Base-by-base conservation (phyloP, 306 rosid genomes). In the Prunus kanzakura region DNA sequence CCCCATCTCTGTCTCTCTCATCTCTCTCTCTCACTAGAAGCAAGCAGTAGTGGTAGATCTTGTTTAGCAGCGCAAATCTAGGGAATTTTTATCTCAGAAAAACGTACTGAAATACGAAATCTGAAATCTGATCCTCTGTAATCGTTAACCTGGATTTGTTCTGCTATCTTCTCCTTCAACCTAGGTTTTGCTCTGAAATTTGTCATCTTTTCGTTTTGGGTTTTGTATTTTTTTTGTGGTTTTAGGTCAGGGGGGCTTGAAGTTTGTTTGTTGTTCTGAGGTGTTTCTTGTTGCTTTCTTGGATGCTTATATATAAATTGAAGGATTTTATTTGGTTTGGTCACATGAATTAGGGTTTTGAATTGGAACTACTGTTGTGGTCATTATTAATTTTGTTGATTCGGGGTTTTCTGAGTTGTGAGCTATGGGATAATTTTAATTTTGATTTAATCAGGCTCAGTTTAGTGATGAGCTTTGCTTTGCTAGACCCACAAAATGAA, bases 61-160 rank as follows among this genome's bases (percentile, higher is more conserved):
- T 68, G 62, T 72, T 76, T 80, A 69, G 75, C 82, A 79, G 76
- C 73, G 73, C 79, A 76, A 67, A 70, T 80, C 83, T 76, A 35
- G 75, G 76, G 58, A 79, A 69, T 74, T 85, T 71, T 51, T 72
- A 8, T 20, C 69, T 8, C 49, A 16, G 68, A 49, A 20, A 69
- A 38, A 61, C 5, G 12, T 30, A 46, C 55, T 35, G 55, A 70
- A 19, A 35, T 16, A 25, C 14, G 15, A 18, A 73, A 25, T 61
- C 58, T 9, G 13, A 46, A 11, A 27, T 49, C 73, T 41, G 45
- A 63, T 11, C 64, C 64, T 71, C 19, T 14, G 23, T 8, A 19
- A 64, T 62, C 65, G 29, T 29, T 54, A 1, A 47, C 51, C 49
- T 76, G 67, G 63, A 43, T 69, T 58, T 11, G 27, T 47, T 60